Evolutionary conservation across 306 rosid genomes (phyloP), one percentile per base, ranked within the genome.

Genomic region (Medicago arabica): DNA sequence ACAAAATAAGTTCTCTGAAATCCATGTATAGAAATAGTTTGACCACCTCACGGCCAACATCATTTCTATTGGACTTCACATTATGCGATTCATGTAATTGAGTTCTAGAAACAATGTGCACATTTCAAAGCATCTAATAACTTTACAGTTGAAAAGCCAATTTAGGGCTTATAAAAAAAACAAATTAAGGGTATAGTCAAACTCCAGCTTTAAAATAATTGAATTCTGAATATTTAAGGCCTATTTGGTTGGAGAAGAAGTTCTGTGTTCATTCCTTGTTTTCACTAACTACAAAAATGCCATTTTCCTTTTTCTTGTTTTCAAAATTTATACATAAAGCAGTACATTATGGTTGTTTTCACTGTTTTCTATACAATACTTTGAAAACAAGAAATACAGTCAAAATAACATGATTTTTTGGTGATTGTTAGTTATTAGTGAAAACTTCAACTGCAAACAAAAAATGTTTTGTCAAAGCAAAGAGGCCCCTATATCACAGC

Each of bases 21-120:
- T 28, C 16, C 47, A 69, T n/a, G 61, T 41, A 16, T 31, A 31
- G 49, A 70, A 71, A 53, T 71, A 50, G 49, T 12, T 51, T 51
- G 18, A 71, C 39, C n/a, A 66, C 18, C 65, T 70, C 31, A 39
- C 12, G 36, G 13, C 50, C 28, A n/a, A 54, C 51, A 54, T 54
- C 51, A 53, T 50, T 53, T 38, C 65, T 71, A 63, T 31, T n/a
- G 47, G 49, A 23, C 14, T 25, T 54, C 54, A 25, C 58, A 68
- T 67, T 12, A 49, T 55, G 31, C 4, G n/a, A 21, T 67, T 15
- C 39, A 43, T 19, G 19, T 43, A 1, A 71, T 55, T 39, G 39
- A 54, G 66, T 72, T 55, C 57, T 14, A 44, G 40, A 67, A 34
- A 25, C 16, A 46, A 23, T 44, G 39, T 16, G 1, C 40, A 46